Evolutionary conservation across 768 basidiomycete genomes (phyloP), one percentile per base, ranked within the genome.

Genomic region (Mycena haematopus): DNA sequence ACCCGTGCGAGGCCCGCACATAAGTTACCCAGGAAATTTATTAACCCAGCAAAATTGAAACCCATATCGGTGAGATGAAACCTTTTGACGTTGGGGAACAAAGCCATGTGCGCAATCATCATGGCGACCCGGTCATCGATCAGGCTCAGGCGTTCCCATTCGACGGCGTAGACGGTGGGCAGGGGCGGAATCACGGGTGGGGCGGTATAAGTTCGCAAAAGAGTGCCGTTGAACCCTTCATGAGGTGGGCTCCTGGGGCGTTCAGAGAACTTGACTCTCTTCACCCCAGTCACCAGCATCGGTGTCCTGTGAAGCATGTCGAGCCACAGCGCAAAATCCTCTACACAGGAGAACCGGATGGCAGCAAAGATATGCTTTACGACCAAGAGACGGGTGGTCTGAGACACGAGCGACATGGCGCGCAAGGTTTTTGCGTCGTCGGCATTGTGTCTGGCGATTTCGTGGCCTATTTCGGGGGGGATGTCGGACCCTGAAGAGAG

Each of bases 371-470:
- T 31, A 19, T 58, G 19, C 6, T 24, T 22, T 1, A 66, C 52
- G 5, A 54, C 52, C 6, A 22, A 25, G 27, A 40, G 22, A 6
- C 57, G 59, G 24, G 36, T 66, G n/a, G 57, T 19, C 15, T 52
- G 51, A 2, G 65, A 66, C 25, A 38, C 52, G 1, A 62, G 56
- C 4, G 24, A 46, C 57, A 66, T 59, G 3, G 65, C 49, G 36
- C 47, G 53, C 9, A 66, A 40, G 21, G 61, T 21, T 11, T 9
- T 17, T 15, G 45, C 31, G 22, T 66, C 61, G 36, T 58, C 42
- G 4, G 47, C 57, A 53, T 66, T 62, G 52, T 66, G 57, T 19
- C n/a, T 31, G 11, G 53, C 47, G n/a, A 66, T 59, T 55, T 66
- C 57, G 8, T 29, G n/a, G 0, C 21, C 22, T 25, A 62, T 22